Base-by-base conservation (phyloP, 257 asterid species). In the Mitragyna speciosa region DNA sequence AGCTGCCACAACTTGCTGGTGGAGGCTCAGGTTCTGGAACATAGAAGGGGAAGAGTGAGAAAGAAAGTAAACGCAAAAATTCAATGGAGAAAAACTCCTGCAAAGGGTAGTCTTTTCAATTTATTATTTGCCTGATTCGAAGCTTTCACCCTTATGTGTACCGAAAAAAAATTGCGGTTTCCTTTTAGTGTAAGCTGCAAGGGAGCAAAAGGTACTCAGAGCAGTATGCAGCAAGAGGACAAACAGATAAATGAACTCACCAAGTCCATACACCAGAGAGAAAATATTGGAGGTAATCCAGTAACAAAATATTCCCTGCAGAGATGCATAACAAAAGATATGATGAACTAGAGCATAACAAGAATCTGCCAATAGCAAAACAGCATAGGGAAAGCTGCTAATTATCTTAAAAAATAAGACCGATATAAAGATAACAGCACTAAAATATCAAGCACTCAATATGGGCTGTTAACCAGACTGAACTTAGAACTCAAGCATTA, bases 251-350 rank as follows among this genome's bases (percentile, higher is more conserved):
- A 63, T 31, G 41, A 81, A 89, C 93, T 89, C 63, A 92, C 99
- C 92, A 70, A 84, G 79, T 75, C 99, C 98, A 78, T 91, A 95
- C 70, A 87, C 48, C 79, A 95, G 92, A 19, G 99, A 93, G 84
- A 90, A 95, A 79, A 95, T 43, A 88, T 90, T 95, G 87, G 97
- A 89, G 75, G 98, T 91, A 72, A 95, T 84, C 99, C 99, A 95
- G 75, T 93, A 95, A 85, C 94, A 95, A 85, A 95, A 95, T 78
- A 95, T 73, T 68, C 94, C 98, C 99, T 95, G 97, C 81, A 81
- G 56, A 82, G 47, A 80, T 69, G 20, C 22, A 74, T 10, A 79
- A 41, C 10, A 74, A 36, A 65, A 19, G 11, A 71, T 33, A 61
- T 69, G 58, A 75, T n/a, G 59, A n/a, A 76, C 19, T 41, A 76